Evolutionary conservation across 495 filamentous ascomycete species (phyloP).

Genomic region (Aspergillus bridgeri): DNA sequence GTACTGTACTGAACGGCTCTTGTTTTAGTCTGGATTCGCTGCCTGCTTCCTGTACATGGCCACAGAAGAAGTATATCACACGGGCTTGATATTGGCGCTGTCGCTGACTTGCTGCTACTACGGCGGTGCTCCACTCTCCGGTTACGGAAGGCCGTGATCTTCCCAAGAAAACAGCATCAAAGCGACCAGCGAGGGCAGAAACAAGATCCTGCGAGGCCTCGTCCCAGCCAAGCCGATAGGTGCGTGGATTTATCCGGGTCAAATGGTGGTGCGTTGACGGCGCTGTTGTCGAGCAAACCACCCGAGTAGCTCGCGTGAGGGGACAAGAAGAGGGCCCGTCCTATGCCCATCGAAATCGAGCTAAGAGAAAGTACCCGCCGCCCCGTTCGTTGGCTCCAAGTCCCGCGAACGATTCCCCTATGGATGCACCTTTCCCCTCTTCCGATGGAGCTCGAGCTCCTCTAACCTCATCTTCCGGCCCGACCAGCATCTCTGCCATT

Average conservation of each 20-base stretch:
- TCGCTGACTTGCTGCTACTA: slow-evolving; percentile 4
- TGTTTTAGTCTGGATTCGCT: background rate
- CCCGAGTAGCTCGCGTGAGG: slow-evolving; percentile 21
- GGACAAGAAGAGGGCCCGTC: slow-evolving; percentile 7
- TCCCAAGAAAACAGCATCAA: background rate
- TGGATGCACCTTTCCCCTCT: slow-evolving; percentile 46
- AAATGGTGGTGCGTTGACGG: background rate
- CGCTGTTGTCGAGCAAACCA: background rate
- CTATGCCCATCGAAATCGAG: slow-evolving; percentile 11
- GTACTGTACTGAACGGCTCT: background rate
- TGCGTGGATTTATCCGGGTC: no score
- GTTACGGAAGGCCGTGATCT: slow-evolving; percentile 10
- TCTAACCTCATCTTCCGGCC: slow-evolving; percentile 31
- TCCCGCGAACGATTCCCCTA: slow-evolving; percentile 26
- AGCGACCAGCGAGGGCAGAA: background rate
- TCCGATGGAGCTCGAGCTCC: slow-evolving; percentile 46
- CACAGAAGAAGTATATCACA: background rate
- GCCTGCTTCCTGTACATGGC: background rate
- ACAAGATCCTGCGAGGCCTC: no score
- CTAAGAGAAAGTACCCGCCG: slow-evolving; percentile 9
- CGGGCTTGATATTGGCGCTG: no score
- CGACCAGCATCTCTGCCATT: slow-evolving; percentile 39
- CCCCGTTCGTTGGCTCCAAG: slow-evolving; percentile 17
- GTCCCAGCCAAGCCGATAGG: no score
- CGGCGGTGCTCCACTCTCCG: slow-evolving; percentile 10